Conservation (phyloP, 2,329 filamentous ascomycete genomes). For the Aurifilum marmelostoma region DNA sequence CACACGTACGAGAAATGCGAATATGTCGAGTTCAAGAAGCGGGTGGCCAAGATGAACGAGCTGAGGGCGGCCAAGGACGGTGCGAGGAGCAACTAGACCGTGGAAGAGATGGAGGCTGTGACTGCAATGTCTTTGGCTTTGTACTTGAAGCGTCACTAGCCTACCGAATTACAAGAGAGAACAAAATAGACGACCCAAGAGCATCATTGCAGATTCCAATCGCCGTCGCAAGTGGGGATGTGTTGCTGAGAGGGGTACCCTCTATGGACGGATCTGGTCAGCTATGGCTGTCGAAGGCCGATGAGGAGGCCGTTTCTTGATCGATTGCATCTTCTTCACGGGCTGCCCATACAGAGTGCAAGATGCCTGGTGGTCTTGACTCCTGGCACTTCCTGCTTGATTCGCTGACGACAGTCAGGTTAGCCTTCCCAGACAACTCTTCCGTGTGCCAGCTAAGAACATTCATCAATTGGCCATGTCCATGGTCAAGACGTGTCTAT, state of each 20-base stretch:
- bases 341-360: slow-evolving; percentile 53
- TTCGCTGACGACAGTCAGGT: slow-evolving; percentile 57
- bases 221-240: neutral
- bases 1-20: slow-evolving; percentile 99
- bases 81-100: slow-evolving; percentile 75
- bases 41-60: slow-evolving; percentile 98
- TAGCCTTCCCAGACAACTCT: slow-evolving; percentile 48
- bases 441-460: neutral
- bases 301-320: neutral
- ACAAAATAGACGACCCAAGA: slow-evolving; percentile 16
- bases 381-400: slow-evolving; percentile 54
- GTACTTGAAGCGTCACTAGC: slow-evolving; percentile 31
- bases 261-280: neutral
- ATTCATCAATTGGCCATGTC: neutral
- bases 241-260: neutral
- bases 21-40: slow-evolving; percentile 98
- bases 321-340: neutral
- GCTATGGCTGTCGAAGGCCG: too few species aligned
- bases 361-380: slow-evolving; percentile 63
- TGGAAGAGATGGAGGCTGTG: neutral
- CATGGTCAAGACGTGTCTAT: neutral
- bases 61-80: slow-evolving; percentile 83
- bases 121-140: slow-evolving; percentile 19
- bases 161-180: neutral
- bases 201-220: neutral